Conservation (phyloP, 495 filamentous ascomycete genomes). For the Neurospora sp. region DNA sequence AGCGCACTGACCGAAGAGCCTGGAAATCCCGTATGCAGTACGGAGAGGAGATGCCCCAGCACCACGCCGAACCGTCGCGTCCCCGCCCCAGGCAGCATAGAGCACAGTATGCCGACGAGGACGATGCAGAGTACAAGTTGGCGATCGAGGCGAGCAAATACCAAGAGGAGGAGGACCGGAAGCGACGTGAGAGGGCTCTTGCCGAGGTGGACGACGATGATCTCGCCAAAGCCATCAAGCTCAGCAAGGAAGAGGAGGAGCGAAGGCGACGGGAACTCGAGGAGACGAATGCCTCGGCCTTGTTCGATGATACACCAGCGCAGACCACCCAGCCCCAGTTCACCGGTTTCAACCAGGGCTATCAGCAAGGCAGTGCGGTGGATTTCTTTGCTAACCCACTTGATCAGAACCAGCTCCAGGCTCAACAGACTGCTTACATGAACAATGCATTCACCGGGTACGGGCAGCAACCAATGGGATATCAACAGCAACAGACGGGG, state of each 20-base stretch:
- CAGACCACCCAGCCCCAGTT: conserved; percentile 53
- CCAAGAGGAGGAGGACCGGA: conserved; percentile 89
- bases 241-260: conserved; percentile 90
- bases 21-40: conserved; percentile 97
- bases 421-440: conserved; percentile 74
- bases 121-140: conserved; percentile 85
- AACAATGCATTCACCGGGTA: conserved; percentile 65
- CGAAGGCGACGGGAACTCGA: conserved; percentile 80
- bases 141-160: conserved; percentile 94
- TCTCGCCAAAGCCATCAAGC: conserved; percentile 87
- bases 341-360: conserved; percentile 89
- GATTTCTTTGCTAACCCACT: conserved; percentile 96
- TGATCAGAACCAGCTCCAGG: conserved; percentile 54
- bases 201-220: conserved; percentile 65
- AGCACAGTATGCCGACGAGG: conserved; percentile 52
- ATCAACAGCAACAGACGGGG: conserved; percentile 54
- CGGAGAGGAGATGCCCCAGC: conserved; percentile 24
- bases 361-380: conserved; percentile 88
- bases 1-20: conserved; percentile 81
- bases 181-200: conserved; percentile 55
- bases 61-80: conserved; percentile 33
- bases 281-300: conserved; percentile 70
- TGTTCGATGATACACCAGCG: conserved; percentile 76
- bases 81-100: conserved; percentile 22
- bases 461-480: conserved; percentile 16